Percentiles rank a stretch among this genome's conserved stretches.
phyloP scores from a whole-genome alignment of 1,139 yeast species.

The Geotrichum histeridarum region DNA sequence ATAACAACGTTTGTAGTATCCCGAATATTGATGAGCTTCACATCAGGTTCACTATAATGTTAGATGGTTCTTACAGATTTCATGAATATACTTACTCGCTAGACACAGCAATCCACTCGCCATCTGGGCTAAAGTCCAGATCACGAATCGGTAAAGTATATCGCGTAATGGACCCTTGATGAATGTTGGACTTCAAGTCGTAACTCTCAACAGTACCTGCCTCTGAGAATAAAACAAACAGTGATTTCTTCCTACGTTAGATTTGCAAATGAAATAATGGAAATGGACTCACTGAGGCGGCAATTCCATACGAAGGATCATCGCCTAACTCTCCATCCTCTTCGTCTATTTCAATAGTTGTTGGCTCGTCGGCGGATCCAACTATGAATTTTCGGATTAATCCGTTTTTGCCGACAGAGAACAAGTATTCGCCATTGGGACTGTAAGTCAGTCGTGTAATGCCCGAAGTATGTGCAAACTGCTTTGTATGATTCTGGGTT shows the following conservation, averaged over 20 bases:
- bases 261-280: constrained; percentile 19
- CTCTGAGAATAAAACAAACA: constrained; percentile 38
- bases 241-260: constrained; percentile 14
- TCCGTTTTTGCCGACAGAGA: constrained; percentile 38
- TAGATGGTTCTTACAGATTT: background rate
- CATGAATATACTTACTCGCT: constrained; percentile 46
- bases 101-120: constrained; percentile 61
- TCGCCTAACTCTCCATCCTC: constrained; percentile 23
- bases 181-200: constrained; percentile 28
- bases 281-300: constrained; percentile 1
- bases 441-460: constrained; percentile 36
- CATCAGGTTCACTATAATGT: constrained; percentile 6
- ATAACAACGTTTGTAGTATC: constrained; percentile 13
- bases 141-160: constrained; percentile 64
- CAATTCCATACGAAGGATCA: constrained; percentile 9
- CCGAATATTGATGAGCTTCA: constrained; percentile 6
- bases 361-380: constrained; percentile 32
- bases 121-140: constrained; percentile 62
- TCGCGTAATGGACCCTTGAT: constrained; percentile 30
- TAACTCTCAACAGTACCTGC: constrained; percentile 38
- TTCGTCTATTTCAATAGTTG: constrained; percentile 33
- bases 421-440: constrained; percentile 33
- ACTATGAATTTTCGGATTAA: constrained; percentile 36
- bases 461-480: constrained; percentile 28
- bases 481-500: constrained; percentile 9